A percentile compares a stretch with the other conserved stretches of the same genome.
phyloP scores from a whole-genome alignment of 2,329 filamentous ascomycete species.

The Grosmannia serpens region DNA sequence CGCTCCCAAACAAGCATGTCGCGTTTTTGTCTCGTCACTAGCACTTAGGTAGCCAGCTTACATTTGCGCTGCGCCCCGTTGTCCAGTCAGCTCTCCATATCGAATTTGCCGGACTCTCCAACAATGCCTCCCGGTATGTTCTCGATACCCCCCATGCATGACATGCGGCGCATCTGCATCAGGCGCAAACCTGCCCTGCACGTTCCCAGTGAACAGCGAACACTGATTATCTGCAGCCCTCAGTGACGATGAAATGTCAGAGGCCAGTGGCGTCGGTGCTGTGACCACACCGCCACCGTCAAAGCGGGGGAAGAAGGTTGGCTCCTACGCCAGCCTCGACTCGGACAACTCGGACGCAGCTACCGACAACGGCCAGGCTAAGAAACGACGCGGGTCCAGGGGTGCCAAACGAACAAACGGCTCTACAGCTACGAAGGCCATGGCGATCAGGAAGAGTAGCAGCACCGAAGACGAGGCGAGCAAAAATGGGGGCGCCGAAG shows the following conservation, averaged over 20 bases:
- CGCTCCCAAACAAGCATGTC: background rate
- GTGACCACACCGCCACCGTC: constrained; percentile 14
- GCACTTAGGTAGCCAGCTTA: background rate
- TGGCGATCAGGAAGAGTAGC: background rate
- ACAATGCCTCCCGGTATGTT: background rate
- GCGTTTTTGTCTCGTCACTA: background rate
- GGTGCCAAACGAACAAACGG: background rate
- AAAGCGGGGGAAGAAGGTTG: constrained; percentile 10
- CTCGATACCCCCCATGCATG: too few relatives aligned
- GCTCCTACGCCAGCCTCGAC: constrained; percentile 23
- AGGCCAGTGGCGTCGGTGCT: constrained; percentile 15
- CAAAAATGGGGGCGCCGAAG: background rate
- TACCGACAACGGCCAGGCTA: constrained; percentile 12
- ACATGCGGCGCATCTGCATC: background rate
- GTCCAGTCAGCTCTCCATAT: background rate
- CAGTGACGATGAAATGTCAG: constrained; percentile 31
- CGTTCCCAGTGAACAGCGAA: background rate
- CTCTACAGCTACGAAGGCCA: constrained; percentile 7
- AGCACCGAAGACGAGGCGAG: background rate
- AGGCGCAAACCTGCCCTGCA: background rate
- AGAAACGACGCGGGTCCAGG: constrained; percentile 11
- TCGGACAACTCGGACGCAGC: constrained; percentile 16
- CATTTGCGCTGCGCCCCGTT: background rate
- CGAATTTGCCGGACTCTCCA: background rate
- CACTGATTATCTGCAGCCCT: constrained; percentile 19